Evolutionary conservation across 768 basidiomycete species (phyloP).

Genomic region (Guyanaporus albipodus): DNA sequence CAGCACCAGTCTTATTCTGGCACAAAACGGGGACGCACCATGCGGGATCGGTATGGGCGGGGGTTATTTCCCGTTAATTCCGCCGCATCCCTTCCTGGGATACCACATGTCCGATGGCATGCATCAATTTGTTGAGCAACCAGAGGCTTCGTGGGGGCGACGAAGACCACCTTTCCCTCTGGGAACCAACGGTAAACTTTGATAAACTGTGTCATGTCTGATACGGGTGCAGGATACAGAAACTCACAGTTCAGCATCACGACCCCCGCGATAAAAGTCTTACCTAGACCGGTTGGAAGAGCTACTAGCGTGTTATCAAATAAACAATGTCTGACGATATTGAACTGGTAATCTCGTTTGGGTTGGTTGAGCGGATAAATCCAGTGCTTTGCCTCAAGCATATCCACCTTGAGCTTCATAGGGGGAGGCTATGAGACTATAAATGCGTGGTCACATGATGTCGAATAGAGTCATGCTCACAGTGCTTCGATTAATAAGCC

Average conservation of each 20-base stretch:
- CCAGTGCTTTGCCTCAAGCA: constrained; percentile 81
- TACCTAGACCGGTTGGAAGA: constrained; percentile 93
- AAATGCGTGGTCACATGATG: neutral
- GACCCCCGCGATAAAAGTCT: constrained; percentile 96
- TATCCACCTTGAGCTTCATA: constrained; percentile 76
- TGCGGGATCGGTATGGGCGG: constrained; percentile 48
- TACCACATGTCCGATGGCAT: constrained; percentile 90
- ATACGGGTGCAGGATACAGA: neutral
- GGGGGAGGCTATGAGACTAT: constrained; percentile 49
- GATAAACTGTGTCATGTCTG: constrained; percentile 3
- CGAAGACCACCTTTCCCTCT: constrained; percentile 86
- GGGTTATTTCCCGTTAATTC: constrained; percentile 82
- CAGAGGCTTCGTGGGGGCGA: constrained; percentile 94
- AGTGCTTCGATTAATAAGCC: constrained; percentile 22
- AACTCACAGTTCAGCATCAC: constrained; percentile 89
- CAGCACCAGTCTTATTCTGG: neutral
- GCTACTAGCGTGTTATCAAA: constrained; percentile 94
- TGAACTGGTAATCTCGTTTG: constrained; percentile 91
- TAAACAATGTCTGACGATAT: constrained; percentile 80
- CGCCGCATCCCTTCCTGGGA: constrained; percentile 78
- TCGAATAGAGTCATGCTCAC: constrained; percentile 16
- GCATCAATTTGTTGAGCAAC: constrained; percentile 95
- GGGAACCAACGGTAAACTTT: constrained; percentile 92
- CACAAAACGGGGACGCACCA: constrained; percentile 42
- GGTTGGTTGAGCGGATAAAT: constrained; percentile 87